Evolutionary conservation across 441 rosid species (phyloP).

Genomic region (Hura crepitans): DNA sequence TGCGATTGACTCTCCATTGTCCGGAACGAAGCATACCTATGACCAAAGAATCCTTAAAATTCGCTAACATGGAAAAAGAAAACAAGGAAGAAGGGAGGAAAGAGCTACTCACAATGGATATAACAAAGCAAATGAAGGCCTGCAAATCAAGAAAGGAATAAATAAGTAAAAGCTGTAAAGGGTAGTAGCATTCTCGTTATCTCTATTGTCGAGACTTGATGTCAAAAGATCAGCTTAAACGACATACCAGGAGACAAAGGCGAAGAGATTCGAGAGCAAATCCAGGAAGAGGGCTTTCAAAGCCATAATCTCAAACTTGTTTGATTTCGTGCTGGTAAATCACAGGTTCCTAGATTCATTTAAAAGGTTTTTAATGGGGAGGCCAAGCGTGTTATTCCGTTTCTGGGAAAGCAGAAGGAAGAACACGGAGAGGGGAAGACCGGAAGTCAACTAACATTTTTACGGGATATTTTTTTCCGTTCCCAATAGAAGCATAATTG

Average conservation of each 20-base stretch:
- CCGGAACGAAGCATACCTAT: constrained; percentile 29
- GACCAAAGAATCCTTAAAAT: neutral
- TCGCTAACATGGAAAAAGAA: neutral
- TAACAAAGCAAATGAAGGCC: constrained; percentile 20
- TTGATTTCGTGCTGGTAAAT: neutral
- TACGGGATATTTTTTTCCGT: neutral
- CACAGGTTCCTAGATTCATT: neutral
- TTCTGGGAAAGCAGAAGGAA: neutral
- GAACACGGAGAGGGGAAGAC: neutral
- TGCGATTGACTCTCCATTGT: constrained; percentile 26
- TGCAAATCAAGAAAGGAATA: neutral
- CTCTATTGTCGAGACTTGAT: too few species aligned
- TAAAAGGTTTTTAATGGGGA: neutral
- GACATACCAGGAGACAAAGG: constrained; percentile 27
- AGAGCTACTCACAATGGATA: constrained; percentile 19
- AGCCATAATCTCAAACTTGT: constrained; percentile 18
- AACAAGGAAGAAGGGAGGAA: neutral
- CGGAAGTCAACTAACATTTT: neutral
- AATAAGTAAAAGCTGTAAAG: neutral
- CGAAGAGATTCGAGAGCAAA: constrained; percentile 15
- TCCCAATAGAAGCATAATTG: neutral
- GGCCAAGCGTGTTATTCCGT: neutral
- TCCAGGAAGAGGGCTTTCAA: constrained; percentile 15
- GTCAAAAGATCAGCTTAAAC: neutral
- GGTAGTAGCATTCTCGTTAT: neutral